phyloP scores from a whole-genome alignment of 176 grass and related monocot species.

The Pharus latifolius region DNA sequence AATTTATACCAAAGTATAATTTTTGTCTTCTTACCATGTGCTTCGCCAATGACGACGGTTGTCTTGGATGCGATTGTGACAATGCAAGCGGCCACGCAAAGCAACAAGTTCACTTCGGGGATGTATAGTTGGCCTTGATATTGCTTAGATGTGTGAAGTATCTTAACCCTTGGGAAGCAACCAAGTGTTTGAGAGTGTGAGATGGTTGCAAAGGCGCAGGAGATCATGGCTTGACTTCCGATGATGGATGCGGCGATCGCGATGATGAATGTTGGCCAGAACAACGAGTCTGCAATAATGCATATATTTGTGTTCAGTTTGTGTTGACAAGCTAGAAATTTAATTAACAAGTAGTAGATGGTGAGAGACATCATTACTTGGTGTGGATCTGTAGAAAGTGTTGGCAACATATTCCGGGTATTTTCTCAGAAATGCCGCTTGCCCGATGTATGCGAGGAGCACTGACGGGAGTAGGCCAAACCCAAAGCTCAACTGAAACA shows the following conservation, averaged over 20 bases:
- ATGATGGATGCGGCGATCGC: constrained; percentile 42
- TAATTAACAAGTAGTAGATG: too few relatives aligned
- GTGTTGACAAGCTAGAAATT: too few relatives aligned
- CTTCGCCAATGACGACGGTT: constrained; percentile 46
- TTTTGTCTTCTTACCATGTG: constrained; percentile 24
- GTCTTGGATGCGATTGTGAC: constrained; percentile 33
- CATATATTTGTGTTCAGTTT: too few relatives aligned
- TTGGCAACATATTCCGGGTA: constrained; percentile 24
- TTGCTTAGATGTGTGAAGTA: constrained; percentile 43
- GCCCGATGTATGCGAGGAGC: constrained; percentile 59
- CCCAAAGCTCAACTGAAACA: constrained; percentile 28
- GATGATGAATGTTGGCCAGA: constrained; percentile 47
- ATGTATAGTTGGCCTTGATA: constrained; percentile 64
- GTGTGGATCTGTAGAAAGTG: constrained; percentile 56
- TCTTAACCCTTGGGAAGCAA: constrained; percentile 51
- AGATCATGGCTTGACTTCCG: constrained; percentile 74
- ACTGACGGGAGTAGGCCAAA: constrained; percentile 42
- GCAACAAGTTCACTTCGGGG: constrained; percentile 47
- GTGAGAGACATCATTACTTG: background rate
- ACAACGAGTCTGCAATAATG: constrained; percentile 4
- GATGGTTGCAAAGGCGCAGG: constrained; percentile 57
- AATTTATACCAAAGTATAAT: background rate
- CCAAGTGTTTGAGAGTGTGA: constrained; percentile 45
- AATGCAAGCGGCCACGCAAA: constrained; percentile 26
- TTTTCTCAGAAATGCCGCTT: constrained; percentile 42